A percentile compares a stretch with the other conserved stretches of the same genome.
These are phyloP conservation scores for Alternaria angustiovoidea DNA, from an alignment of 2,329 filamentous ascomycete species.

Conservation along the genomic window DNA sequence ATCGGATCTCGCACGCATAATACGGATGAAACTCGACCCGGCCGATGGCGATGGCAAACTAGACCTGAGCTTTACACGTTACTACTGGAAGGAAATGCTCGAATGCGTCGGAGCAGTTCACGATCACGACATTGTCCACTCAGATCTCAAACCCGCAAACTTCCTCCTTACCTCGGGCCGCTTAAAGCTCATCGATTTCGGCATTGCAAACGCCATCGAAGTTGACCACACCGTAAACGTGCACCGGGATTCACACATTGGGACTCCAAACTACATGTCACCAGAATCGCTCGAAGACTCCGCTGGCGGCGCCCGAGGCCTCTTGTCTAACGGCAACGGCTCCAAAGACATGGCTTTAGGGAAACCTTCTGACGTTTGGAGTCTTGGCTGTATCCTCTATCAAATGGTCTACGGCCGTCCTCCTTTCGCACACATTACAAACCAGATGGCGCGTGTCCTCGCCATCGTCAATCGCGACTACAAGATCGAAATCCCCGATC, in stretches of 20 bases:
- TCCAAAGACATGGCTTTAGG: slow-evolving; percentile 91
- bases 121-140: slow-evolving; percentile 90
- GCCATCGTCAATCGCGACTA: slow-evolving; percentile 84
- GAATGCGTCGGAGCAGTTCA: slow-evolving; percentile 93
- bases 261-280: slow-evolving; percentile 98
- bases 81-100: slow-evolving; percentile 99
- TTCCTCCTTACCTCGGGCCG: slow-evolving; percentile 91
- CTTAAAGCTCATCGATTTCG: slow-evolving; percentile 97
- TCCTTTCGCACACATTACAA: slow-evolving; percentile 90
- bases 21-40: slow-evolving; percentile 70
- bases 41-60: slow-evolving; percentile 65
- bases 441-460: slow-evolving; percentile 85
- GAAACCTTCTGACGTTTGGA: slow-evolving; percentile 96
- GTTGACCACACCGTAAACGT: slow-evolving; percentile 96
- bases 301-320: slow-evolving; percentile 66
- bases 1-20: slow-evolving; percentile 86
- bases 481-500: slow-evolving; percentile 73
- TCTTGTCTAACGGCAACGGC: slow-evolving; percentile 42
- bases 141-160: slow-evolving; percentile 95
- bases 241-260: slow-evolving; percentile 92
- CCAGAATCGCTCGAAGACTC: slow-evolving; percentile 92
- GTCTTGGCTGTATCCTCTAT: slow-evolving; percentile 93
- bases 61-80: slow-evolving; percentile 91
- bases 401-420: slow-evolving; percentile 98
- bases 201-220: slow-evolving; percentile 96